Base-by-base conservation (phyloP, 2,329 filamentous ascomycete genomes). In the Ophiostoma fasciatum region DNA sequence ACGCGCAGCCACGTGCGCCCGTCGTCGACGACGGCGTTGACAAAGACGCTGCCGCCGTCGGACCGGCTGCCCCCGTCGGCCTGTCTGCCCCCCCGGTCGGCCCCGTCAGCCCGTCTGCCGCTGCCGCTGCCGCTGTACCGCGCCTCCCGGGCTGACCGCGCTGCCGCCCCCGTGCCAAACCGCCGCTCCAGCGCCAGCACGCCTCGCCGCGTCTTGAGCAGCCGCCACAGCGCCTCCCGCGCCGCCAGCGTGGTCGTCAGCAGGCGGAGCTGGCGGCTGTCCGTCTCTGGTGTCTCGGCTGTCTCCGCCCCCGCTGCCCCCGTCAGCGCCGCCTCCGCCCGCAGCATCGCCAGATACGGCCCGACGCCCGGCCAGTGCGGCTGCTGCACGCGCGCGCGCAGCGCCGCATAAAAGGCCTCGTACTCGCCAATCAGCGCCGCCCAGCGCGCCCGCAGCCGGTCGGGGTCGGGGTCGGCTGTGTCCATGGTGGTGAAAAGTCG, bases 1-100 rank as follows among this genome's bases (percentile, higher is more conserved):
- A 57, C 49, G 20, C 54, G 54, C 22, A 57, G 40, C 55, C 55
- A 57, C 15, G 48, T 47, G 2, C 47, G 47, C 5, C 55, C 55
- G 21, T 49, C 47, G 26, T 56, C 51, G 3, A 55, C 50, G 3
- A 56, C 49, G 2, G 53, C 55, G 27, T 57, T 51, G 8, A 55
- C 45, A 23, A 45, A 45, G 1, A 52, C 44, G 8, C 39, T 31
- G 7, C 42, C 39, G 8, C 39, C 33, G 7, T 44, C 39, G 2
- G 21, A 22, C 7, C 40, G 40, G 4, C 27, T 36, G 19, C 35
- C 30, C 21, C 32, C 34, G 15, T 27, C 33, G 11, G 13, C 13
- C 23, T 25, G 11, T 4, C 19, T 21, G 10, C 29, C 22, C 26
- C 10, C 5, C 14, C 15, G 21, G 9, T 4, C 28, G 21, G 7